Conservation (phyloP, 345 rosid species). For the Boechera divaricarpa region DNA sequence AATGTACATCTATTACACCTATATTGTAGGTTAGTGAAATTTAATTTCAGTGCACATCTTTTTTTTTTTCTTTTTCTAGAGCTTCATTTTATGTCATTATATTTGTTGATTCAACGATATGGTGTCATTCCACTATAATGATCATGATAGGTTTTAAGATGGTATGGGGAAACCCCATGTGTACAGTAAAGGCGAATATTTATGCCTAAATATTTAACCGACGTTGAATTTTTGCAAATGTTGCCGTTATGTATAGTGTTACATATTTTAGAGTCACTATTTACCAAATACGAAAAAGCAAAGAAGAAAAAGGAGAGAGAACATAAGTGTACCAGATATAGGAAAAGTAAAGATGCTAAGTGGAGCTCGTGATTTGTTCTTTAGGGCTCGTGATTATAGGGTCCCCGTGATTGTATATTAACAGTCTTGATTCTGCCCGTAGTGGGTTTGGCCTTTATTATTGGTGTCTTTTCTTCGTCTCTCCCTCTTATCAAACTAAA, state of each 20-base stretch:
- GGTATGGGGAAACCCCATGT: not conserved
- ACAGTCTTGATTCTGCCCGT: slow-evolving; percentile 37
- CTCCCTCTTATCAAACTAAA: slow-evolving; percentile 11
- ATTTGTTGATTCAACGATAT: not conserved
- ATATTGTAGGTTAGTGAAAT: not conserved
- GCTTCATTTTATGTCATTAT: not conserved
- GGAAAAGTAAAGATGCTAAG: slow-evolving; percentile 40
- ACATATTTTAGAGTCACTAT: slow-evolving; percentile 5
- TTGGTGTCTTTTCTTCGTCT: slow-evolving; percentile 43
- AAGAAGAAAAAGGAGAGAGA: slow-evolving; percentile 27
- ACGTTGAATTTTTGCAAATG: not conserved
- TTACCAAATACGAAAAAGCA: slow-evolving; percentile 32
- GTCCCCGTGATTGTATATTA: slow-evolving; percentile 33
- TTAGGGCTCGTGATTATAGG: slow-evolving; percentile 41
- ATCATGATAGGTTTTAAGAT: slow-evolving; percentile 6
- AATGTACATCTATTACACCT: slow-evolving; percentile 4
- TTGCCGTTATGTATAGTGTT: not conserved
- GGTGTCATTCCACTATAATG: not conserved
- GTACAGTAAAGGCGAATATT: not conserved
- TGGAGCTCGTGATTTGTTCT: slow-evolving; percentile 37
- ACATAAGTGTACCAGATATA: slow-evolving; percentile 35
- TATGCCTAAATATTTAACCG: not conserved
- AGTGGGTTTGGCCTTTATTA: slow-evolving; percentile 45
- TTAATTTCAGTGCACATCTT: not conserved
- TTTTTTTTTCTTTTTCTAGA: too few relatives aligned